phyloP scores from a whole-genome alignment of 306 rosid genomes.

The Corylus avellana region DNA sequence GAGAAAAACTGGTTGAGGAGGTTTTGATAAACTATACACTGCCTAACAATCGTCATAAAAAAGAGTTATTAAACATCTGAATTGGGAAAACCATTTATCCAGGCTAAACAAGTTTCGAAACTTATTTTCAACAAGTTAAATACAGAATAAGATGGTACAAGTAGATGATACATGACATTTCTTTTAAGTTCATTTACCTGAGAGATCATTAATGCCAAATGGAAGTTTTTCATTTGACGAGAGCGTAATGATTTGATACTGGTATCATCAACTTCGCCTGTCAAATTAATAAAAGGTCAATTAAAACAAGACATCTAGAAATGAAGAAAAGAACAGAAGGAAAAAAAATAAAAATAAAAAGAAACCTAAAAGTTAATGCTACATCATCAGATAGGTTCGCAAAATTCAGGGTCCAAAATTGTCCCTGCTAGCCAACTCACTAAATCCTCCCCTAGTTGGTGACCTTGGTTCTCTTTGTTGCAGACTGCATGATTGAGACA shows the following conservation, averaged over 20 bases:
- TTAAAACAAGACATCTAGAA: constrained; percentile 1
- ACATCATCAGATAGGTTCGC: not conserved
- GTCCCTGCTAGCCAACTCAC: too few relatives aligned
- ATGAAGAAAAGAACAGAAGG: not conserved
- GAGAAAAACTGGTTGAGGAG: not conserved
- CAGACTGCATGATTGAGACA: constrained; percentile 9
- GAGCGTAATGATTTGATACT: constrained; percentile 63
- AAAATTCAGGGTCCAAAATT: too few relatives aligned
- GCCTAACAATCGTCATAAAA: not conserved
- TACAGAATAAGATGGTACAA: not conserved
- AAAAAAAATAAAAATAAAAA: not conserved
- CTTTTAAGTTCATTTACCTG: constrained; percentile 51
- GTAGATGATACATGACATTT: constrained; percentile 4
- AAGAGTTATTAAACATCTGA: not conserved
- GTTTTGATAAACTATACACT: not conserved
- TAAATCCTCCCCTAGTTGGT: too few relatives aligned
- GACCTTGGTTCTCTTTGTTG: not conserved
- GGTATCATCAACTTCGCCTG: constrained; percentile 81
- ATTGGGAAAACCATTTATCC: constrained; percentile 3
- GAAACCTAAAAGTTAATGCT: not conserved
- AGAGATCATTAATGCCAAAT: constrained; percentile 83
- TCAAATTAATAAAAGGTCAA: constrained; percentile 20
- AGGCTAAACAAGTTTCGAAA: not conserved
- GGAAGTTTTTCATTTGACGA: constrained; percentile 94
- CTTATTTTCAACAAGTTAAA: not conserved